Conservation (phyloP, 352 stramenopile species). For the Plasmopara viticola region DNA sequence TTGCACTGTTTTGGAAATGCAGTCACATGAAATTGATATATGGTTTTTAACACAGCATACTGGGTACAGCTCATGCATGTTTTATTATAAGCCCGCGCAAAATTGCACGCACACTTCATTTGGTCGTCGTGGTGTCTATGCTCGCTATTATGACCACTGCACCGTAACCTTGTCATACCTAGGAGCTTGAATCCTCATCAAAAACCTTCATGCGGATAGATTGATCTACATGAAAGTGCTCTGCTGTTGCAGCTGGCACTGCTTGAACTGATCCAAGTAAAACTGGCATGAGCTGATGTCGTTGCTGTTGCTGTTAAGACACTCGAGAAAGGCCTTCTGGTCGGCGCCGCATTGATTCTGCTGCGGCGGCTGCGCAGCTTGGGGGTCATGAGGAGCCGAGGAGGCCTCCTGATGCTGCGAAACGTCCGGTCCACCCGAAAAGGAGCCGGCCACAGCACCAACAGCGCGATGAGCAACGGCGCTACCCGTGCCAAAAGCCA, state of each 20-base stretch:
- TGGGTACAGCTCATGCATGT: too few species aligned
- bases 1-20: too few species aligned
- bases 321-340: constrained; percentile 82
- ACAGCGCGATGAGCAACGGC: constrained; percentile 92
- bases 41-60: too few species aligned
- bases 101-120: too few species aligned
- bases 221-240: constrained; percentile 52
- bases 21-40: too few species aligned
- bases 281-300: constrained; percentile 86
- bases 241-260: constrained; percentile 74
- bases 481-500: constrained; percentile 97
- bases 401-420: constrained; percentile 35
- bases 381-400: constrained; percentile 18
- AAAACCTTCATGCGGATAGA: too few species aligned
- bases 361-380: constrained; percentile 27
- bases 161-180: too few species aligned
- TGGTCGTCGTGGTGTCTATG: too few species aligned
- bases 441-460: constrained; percentile 68
- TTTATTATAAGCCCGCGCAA: too few species aligned
- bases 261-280: constrained; percentile 85
- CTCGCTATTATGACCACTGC: too few species aligned
- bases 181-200: too few species aligned
- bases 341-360: constrained; percentile 60
- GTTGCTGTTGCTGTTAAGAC: constrained; percentile 80
- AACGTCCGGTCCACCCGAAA: constrained; percentile 51